phyloP scores from a whole-genome alignment of 495 filamentous ascomycete species.

The Pseudotulostoma volvatum region DNA sequence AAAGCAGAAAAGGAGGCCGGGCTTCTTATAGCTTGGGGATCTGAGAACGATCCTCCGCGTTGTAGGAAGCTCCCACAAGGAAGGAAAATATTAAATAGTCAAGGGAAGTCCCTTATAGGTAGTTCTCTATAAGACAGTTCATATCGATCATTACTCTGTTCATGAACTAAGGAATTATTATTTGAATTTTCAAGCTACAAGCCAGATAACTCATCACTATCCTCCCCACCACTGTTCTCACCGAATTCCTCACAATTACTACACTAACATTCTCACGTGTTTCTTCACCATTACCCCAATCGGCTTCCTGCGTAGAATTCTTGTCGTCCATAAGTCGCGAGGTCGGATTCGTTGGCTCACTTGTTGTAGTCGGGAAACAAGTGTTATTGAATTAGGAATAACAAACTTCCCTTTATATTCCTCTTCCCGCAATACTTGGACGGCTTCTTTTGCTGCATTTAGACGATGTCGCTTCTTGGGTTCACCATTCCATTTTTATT shows the following conservation, averaged over 20 bases:
- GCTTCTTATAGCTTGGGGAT: no score
- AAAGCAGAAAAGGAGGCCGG: no score
- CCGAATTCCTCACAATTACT: no score
- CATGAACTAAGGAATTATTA: no score
- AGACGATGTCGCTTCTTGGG: neutral
- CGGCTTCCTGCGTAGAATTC: neutral
- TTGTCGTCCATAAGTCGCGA: neutral
- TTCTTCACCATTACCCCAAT: neutral
- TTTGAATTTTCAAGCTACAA: no score
- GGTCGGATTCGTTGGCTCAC: no score
- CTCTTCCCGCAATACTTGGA: neutral
- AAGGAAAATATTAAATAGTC: no score
- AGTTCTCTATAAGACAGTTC: no score
- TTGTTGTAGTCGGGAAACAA: neutral
- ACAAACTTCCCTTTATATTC: neutral
- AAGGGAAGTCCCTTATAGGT: no score
- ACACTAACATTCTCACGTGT: neutral
- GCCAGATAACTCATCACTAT: neutral
- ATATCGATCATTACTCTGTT: no score
- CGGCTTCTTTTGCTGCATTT: neutral
- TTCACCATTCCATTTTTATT: neutral
- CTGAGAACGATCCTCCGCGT: no score
- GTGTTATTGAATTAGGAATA: neutral
- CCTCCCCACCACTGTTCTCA: neutral
- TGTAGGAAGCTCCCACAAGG: no score